Evolutionary conservation across 148 eudicot species (phyloP), one percentile per base, ranked within the genome.

Genomic region (Heliosperma pusillum): DNA sequence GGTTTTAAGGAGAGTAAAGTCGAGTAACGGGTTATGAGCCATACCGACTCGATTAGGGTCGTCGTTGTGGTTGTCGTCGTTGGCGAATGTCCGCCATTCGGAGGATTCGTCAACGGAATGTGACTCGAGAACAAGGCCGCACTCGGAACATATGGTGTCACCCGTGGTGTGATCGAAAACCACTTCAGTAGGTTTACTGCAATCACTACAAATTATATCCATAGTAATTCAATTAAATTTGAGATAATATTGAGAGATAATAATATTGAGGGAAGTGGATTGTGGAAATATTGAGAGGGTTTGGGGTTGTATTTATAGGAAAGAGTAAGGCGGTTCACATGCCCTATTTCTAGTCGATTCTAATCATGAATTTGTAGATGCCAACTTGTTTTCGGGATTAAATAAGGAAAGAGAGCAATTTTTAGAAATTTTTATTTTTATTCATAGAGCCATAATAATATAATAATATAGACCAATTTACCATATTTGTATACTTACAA

Each of bases 1-100:
- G 2, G 97, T 91, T 29, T 89, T 80, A 5, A 89, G 67, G 0
- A 86, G 83, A 12, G 82, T 83, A 12, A 16, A 50, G 55, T 84
- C 59, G 29, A 92, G 79, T 1, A 92, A 75, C 0, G 91, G 93
- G 70, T 90, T 85, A 16, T 76, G 71, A 0, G 93, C 88, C 0
- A 84, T 83, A 0, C 96, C 96, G 11, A 93, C 93, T 56, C 91
- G 93, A 22, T 69, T 84, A 9, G 92, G 96, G 66, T 90, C 93
- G 27, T 78, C 87, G 9, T 84, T 82, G 15, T 3, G 7, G 19
- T 44, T 5, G 52, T 89, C 83, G 61, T 36, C 42, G 7, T 89
- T 82, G 10, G 91, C 87, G 79, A 61, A 61, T 1, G 33, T 61
- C 0, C 65, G 65, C 65, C 65, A 61, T 7, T 61, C 65, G 2